A percentile compares a stretch with the other conserved stretches of the same genome.
These are phyloP conservation scores for Aspergillus mulundensis DNA, from an alignment of 495 filamentous ascomycete species.

Conservation along the genomic window DNA sequence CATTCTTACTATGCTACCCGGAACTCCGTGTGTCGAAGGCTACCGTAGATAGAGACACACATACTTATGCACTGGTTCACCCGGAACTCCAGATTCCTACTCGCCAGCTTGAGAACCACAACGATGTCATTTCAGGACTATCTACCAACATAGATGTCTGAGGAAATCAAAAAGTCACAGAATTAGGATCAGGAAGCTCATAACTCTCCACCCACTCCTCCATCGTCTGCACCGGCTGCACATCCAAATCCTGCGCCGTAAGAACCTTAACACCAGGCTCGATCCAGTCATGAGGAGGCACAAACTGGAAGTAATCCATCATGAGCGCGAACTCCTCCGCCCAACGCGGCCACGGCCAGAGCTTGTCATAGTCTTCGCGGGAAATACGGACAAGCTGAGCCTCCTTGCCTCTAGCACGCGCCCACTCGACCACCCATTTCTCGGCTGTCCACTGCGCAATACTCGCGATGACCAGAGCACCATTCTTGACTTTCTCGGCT, in stretches of 20 bases:
- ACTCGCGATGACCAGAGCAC: constrained; percentile 27
- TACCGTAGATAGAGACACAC: no score
- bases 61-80: no score
- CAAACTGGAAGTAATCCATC: constrained; percentile 12
- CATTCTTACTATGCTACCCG: no score
- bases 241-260: constrained; percentile 5
- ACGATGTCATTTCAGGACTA: no score
- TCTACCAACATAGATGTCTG: neutral
- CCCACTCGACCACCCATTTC: constrained; percentile 24
- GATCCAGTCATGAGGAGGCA: constrained; percentile 1
- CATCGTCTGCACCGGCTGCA: neutral
- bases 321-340: constrained; percentile 14
- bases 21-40: no score
- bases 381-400: constrained; percentile 18
- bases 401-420: constrained; percentile 26
- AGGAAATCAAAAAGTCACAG: neutral
- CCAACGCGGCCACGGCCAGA: constrained; percentile 13
- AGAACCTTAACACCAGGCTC: constrained; percentile 2
- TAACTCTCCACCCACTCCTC: neutral
- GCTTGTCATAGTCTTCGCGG: constrained; percentile 5
- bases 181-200: neutral
- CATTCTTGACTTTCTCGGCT: constrained; percentile 14
- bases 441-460: constrained; percentile 23
- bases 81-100: no score
- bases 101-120: no score